phyloP scores from a whole-genome alignment of 345 rosid species.

The Garcia nutans region DNA sequence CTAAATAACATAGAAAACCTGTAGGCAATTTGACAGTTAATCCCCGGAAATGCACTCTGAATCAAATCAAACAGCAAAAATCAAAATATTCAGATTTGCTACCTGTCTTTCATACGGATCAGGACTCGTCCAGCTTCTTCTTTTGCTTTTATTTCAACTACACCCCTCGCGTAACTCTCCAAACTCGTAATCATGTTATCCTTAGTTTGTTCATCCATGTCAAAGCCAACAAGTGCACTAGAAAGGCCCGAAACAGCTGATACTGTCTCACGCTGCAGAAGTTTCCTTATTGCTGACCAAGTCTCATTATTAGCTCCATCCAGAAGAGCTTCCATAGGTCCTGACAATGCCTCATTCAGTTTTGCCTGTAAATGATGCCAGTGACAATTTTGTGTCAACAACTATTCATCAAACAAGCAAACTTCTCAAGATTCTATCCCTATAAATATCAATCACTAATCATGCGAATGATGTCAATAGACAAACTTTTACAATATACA shows the following conservation, averaged over 20 bases:
- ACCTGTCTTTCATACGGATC: constrained; percentile 96
- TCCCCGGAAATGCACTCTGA: constrained; percentile 9
- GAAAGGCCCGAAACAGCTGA: constrained; percentile 70
- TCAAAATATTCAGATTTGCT: constrained; percentile 16
- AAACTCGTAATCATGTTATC: constrained; percentile 61
- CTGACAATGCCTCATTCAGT: constrained; percentile 67
- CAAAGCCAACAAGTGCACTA: constrained; percentile 68
- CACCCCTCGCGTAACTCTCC: constrained; percentile 59
- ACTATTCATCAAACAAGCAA: no score
- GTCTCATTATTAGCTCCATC: constrained; percentile 85
- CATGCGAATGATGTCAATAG: neutral
- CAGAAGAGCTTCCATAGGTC: constrained; percentile 87
- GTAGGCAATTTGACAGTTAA: constrained; percentile 27
- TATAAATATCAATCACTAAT: neutral
- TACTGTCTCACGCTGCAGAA: constrained; percentile 62
- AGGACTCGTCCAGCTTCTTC: constrained; percentile 90
- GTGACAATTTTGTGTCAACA: no score
- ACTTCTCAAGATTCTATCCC: neutral
- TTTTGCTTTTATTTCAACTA: constrained; percentile 84
- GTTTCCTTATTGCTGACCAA: constrained; percentile 86
- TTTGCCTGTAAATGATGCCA: constrained; percentile 53
- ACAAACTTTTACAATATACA: neutral
- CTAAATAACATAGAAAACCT: constrained; percentile 89
- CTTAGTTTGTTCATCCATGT: constrained; percentile 60
- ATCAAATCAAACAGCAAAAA: constrained; percentile 19